Evolutionary conservation across 352 stramenopile species (phyloP), one percentile per base, ranked within the genome.

Genomic region (Pythium phragmitis): DNA sequence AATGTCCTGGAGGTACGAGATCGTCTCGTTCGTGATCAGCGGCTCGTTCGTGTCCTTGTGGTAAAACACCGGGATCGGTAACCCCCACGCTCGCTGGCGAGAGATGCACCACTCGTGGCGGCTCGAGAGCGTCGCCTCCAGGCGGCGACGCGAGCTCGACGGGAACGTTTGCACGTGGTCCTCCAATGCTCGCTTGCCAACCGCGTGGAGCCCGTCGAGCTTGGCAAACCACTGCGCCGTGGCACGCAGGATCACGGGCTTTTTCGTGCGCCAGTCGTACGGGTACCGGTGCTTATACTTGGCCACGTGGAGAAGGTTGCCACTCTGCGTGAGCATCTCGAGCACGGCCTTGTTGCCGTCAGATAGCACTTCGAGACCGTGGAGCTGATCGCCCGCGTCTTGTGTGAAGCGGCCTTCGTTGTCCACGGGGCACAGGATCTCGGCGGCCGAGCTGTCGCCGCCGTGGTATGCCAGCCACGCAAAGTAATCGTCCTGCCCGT

Each of bases 251-350:
- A 99, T 99, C 19, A 98, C 97, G 12, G 98, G 98, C 72, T 99
- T 94, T 76, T 99, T 99, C 2, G 97, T 99, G 58, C 98, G 87
- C 97, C 98, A 99, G 82, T 99, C 98, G 86, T 99, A 99, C 37
- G 97, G 97, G 77, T 99, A 99, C 56, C 86, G 78, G 57, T 99
- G 97, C 55, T 87, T 82, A 68, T 98, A 98, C 60, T 92, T 82
- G 68, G 89, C 70, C 14, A 82, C 84, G 8, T 87, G 83, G 28
- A 99, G 76, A 54, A 99, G 77, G 14, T 88, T 78, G 33, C 89
- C 89, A 2, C 74, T 72, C 41, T 85, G 67, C 43, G 79, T 69
- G 17, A 99, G 82, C 47, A 86, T 75, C 26, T 94, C 79, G 56
- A 99, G 79, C n/a, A 99, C 89, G 2, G 87, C 92, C 33, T 76